A percentile compares a stretch with the other conserved stretches of the same genome.
These are phyloP conservation scores for Serendipita sp. DNA, from an alignment of 768 basidiomycete species.

Conservation along the genomic window DNA sequence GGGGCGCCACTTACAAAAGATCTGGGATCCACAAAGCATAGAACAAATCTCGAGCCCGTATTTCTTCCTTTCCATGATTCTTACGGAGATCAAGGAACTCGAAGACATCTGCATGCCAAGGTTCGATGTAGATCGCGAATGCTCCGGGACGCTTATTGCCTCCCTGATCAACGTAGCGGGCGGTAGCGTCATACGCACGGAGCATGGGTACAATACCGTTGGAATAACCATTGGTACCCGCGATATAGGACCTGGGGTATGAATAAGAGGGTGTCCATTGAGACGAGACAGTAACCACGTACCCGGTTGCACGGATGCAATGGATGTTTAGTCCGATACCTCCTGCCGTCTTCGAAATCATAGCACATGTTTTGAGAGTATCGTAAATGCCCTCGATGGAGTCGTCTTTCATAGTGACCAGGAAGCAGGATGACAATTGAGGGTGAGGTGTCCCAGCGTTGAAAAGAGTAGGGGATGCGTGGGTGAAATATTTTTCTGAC, in stretches of 20 bases:
- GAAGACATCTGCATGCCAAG: constrained; percentile 96
- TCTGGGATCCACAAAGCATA: constrained; percentile 97
- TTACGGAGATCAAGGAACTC: constrained; percentile 95
- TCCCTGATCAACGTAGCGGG: constrained; percentile 96
- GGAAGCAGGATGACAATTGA: constrained; percentile 94
- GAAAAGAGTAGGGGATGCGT: constrained; percentile 94
- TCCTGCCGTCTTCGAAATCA: constrained; percentile 99
- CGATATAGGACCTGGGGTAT: constrained; percentile 72
- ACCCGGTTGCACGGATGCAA: constrained; percentile 92
- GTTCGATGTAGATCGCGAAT: constrained; percentile 95
- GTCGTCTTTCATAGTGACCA: constrained; percentile 96
- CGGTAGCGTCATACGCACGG: constrained; percentile 92
- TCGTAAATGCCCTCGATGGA: constrained; percentile 99
- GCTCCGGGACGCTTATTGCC: constrained; percentile 99
- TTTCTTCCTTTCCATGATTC: constrained; percentile 98
- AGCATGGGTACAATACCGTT: constrained; percentile 99
- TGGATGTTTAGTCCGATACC: constrained; percentile 95
- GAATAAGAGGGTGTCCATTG: neutral
- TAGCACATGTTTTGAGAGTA: constrained; percentile 91
- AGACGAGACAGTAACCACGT: constrained; percentile 14
- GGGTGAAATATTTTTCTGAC: constrained; percentile 97
- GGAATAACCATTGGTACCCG: constrained; percentile 96
- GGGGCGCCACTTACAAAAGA: constrained; percentile 51
- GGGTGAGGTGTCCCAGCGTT: constrained; percentile 92
- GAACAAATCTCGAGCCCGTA: constrained; percentile 89